phyloP scores from a whole-genome alignment of 2,329 filamentous ascomycete genomes.

The Neonectria hederae region DNA sequence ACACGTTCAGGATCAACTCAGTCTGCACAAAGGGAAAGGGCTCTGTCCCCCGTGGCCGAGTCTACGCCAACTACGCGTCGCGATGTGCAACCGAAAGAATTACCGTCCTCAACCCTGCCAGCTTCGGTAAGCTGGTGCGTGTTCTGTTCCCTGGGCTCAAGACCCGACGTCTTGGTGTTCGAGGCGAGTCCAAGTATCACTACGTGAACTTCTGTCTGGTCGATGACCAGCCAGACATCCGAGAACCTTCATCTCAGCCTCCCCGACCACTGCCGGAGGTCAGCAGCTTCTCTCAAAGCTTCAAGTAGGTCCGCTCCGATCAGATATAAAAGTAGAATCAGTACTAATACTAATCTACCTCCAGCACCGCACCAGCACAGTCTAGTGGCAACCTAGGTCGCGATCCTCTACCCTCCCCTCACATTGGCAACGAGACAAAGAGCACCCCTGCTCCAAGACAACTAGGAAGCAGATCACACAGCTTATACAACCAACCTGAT shows the following conservation, averaged over 20 bases:
- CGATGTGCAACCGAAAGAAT: conserved; percentile 93
- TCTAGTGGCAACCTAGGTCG: conserved; percentile 42
- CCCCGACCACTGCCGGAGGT: conserved; percentile 61
- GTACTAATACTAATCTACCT: conserved; percentile 41
- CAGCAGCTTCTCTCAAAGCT: conserved; percentile 57
- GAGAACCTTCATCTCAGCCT: conserved; percentile 57
- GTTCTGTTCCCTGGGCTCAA: conserved; percentile 96
- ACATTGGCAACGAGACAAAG: conserved; percentile 38
- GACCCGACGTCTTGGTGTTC: conserved; percentile 88
- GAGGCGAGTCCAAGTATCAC: conserved; percentile 98
- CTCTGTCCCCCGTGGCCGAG: conserved; percentile 89
- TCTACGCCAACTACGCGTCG: conserved; percentile 95
- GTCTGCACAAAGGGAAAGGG: conserved; percentile 79
- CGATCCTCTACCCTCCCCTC: conserved; percentile 44
- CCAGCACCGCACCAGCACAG: conserved; percentile 48
- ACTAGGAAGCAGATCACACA: conserved; percentile 47
- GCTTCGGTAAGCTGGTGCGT: conserved; percentile 95
- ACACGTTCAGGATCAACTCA: conserved; percentile 70
- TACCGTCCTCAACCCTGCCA: conserved; percentile 94
- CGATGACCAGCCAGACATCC: conserved; percentile 63
- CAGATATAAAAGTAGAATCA: background rate
- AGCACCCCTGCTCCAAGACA: conserved; percentile 20
- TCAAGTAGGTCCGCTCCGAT: conserved; percentile 55
- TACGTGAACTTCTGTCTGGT: conserved; percentile 76
- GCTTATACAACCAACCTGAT: conserved; percentile 69